Evolutionary conservation across 805 yeast genomes (phyloP).

Genomic region (Myxozyma vanderwaltii): DNA sequence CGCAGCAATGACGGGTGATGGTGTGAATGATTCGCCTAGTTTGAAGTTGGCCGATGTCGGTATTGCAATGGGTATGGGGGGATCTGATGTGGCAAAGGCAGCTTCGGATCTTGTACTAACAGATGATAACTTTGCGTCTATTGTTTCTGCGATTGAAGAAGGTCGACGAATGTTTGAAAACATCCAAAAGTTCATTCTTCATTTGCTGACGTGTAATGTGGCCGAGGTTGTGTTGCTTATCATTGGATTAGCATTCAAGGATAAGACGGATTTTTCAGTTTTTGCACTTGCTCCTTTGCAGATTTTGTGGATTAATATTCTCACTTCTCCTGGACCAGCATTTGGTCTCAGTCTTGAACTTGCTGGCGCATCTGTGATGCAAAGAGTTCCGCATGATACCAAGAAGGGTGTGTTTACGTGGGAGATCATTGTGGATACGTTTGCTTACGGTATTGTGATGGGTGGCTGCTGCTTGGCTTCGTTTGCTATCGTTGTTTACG

Average conservation of each 20-base stretch:
- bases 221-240: slow-evolving; percentile 68
- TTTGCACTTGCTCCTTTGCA: slow-evolving; percentile 82
- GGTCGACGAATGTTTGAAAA: slow-evolving; percentile 79
- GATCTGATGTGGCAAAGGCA: slow-evolving; percentile 84
- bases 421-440: slow-evolving; percentile 69
- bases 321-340: slow-evolving; percentile 80
- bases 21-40: slow-evolving; percentile 80
- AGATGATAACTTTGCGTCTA: slow-evolving; percentile 79
- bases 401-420: slow-evolving; percentile 60
- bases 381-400: slow-evolving; percentile 63
- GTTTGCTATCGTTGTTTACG: slow-evolving; percentile 68
- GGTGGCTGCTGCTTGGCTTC: slow-evolving; percentile 68
- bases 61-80: slow-evolving; percentile 80
- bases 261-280: slow-evolving; percentile 64
- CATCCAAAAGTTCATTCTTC: slow-evolving; percentile 75
- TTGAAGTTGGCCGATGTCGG: slow-evolving; percentile 78
- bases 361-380: slow-evolving; percentile 65
- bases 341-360: slow-evolving; percentile 76
- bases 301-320: slow-evolving; percentile 76
- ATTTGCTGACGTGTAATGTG: slow-evolving; percentile 70
- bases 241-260: slow-evolving; percentile 74
- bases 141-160: slow-evolving; percentile 75
- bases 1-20: slow-evolving; percentile 84
- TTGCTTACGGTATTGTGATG: slow-evolving; percentile 72
- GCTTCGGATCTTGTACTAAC: slow-evolving; percentile 78